Conservation (phyloP, 164 flowering plant genomes). For the Kalanchoe fedtschenkoi region DNA sequence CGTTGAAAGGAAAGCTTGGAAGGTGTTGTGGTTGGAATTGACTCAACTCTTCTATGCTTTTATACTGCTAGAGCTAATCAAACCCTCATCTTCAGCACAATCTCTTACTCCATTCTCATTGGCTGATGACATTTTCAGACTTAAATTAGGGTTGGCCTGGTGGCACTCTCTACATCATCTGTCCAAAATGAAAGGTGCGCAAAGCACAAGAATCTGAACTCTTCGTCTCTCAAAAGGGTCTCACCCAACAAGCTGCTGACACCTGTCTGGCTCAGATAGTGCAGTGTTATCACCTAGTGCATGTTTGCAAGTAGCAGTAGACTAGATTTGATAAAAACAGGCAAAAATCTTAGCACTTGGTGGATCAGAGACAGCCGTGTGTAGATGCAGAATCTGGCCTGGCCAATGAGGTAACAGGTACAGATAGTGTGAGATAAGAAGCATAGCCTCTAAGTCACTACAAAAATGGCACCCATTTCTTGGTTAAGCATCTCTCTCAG, state of each 20-base stretch:
- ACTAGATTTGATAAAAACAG: neutral
- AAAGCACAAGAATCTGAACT: neutral
- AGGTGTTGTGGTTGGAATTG: neutral
- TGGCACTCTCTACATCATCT: neutral
- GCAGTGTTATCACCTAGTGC: too few species aligned
- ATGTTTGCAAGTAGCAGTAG: too few species aligned
- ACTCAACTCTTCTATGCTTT: neutral
- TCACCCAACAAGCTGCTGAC: neutral
- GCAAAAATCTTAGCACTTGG: neutral
- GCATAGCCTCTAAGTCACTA: neutral
- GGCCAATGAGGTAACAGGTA: neutral
- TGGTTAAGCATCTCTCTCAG: neutral
- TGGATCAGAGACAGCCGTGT: neutral
- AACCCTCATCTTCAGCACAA: neutral
- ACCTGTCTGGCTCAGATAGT: neutral
- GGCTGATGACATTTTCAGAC: too few species aligned
- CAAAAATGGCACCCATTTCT: neutral
- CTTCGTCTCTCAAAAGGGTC: neutral
- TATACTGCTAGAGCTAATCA: neutral
- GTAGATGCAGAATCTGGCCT: neutral
- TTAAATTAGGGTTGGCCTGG: neutral
- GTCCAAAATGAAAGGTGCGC: neutral
- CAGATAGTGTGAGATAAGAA: slow-evolving; percentile 4
- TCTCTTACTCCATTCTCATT: too few species aligned
- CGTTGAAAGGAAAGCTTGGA: neutral